Evolutionary conservation across 805 yeast species (phyloP), one percentile per base, ranked within the genome.

Genomic region (Schizosaccharomyces japonicus): DNA sequence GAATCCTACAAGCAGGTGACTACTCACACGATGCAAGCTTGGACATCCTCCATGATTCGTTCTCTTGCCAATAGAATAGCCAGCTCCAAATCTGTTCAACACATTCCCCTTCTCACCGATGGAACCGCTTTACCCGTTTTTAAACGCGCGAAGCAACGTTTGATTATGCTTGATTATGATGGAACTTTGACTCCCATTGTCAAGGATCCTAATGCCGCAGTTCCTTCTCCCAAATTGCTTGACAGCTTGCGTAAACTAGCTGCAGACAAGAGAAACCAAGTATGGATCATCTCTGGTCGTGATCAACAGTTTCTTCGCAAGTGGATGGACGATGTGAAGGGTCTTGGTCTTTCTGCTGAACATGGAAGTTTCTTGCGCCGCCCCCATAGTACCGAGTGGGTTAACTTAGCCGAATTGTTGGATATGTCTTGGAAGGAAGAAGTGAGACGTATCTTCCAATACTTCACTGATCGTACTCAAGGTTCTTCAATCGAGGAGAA

Each of bases 101-200:
- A 76, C 44, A 80, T 87, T 0, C 95, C 98, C 1, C 17, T 27
- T 2, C 25, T 42, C n/a, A 78, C 84, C 13, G 68, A 85, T 54
- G 82, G 87, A 59, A 67, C 80, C 48, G 81, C 83, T 2, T 58
- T 69, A 34, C 60, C 87, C 51, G 63, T 73, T 49, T 90, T 82
- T 60, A 60, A 69, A 44, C 53, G 60, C 21, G 74, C 95, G 0
- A 52, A 71, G 30, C 70, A 79, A 55, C 70, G 96, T 52, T 63
- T 90, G 50, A 83, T 90, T 55, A 61, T 90, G 55, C 85, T 90
- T 63, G 99, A 90, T 63, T 90, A 90, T 60, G 99, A 90, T 60
- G 99, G 99, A 27, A 90, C 99, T 1, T 67, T 90, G 54, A 83
- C 98, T 0, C 96, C 96, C 11, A 90, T 90, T 57, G 98, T 90